Base-by-base conservation (phyloP, 768 basidiomycete species). In the Kwoniella heveanensis region DNA sequence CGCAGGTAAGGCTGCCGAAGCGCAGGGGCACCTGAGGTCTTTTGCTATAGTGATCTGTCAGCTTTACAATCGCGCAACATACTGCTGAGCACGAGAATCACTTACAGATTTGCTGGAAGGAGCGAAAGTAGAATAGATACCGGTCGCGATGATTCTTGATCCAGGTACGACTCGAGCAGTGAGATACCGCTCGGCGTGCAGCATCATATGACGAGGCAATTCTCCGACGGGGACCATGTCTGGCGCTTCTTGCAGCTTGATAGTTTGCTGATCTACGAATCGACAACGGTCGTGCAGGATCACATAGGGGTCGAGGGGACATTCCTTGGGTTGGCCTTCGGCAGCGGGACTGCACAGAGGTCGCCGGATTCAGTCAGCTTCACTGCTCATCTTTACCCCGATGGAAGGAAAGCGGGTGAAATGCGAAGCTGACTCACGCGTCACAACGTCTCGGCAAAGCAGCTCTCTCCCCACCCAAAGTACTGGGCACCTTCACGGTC, bases 151-250 rank as follows among this genome's bases (percentile, higher is more conserved):
- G 24, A 98, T 87, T 59, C 96, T 84, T n/a, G 93, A 92, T 1
- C 96, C 96, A 4, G 96, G 96, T 10, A 97, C 90, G 10, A 97
- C 94, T 75, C 88, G 88, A 0, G 91, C 92, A 0, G 94, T 92
- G 57, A 98, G 83, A 74, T 92, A 88, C 24, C 82, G 84, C 79
- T 99, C 96, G 4, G 87, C 87, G 27, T 91, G 94, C 25, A 99
- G 83, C 54, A 95, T 84, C 85, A 99, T 92, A 77, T 98, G 96
- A 53, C 94, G 82, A 9, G 96, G 96, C 46, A 99, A 83, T 77
- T 99, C 96, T 84, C 96, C 96, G 25, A 98, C 94, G 0, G 96
- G 96, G 1, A 99, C 96, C 92, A 97, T 96, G 79, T 99, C 96
- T 0, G 96, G 96, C 19, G 95, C 94, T 80, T 99, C 96, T 80